Evolutionary conservation across 208 protist genomes (phyloP).

Genomic region (Blastocrithidia nonstop): DNA sequence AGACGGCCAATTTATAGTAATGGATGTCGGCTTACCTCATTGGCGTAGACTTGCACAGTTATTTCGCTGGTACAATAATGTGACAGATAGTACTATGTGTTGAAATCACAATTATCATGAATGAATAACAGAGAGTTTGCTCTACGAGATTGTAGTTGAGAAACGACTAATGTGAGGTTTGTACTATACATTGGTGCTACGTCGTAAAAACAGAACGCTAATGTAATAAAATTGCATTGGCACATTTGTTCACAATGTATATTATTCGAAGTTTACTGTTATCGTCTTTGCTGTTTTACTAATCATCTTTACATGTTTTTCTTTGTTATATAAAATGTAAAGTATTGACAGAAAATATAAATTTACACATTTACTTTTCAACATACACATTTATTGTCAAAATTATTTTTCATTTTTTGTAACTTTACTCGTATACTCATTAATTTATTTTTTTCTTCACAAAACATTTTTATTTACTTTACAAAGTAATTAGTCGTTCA

Average conservation of each 20-base stretch:
- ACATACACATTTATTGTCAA: too few relatives aligned
- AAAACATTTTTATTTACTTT: not conserved
- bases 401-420: too few relatives aligned
- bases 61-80: conserved; percentile 32
- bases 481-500: conserved; percentile 2
- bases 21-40: conserved; percentile 59
- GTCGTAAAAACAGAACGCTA: too few relatives aligned
- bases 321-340: too few relatives aligned
- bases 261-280: too few relatives aligned
- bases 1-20: conserved; percentile 47
- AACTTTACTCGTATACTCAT: too few relatives aligned
- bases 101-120: conserved; percentile 56
- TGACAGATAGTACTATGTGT: conserved; percentile 49
- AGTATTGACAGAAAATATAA: too few relatives aligned
- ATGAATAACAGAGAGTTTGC: conserved; percentile 53
- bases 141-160: conserved; percentile 45
- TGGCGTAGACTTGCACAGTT: conserved; percentile 13
- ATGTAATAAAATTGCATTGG: too few relatives aligned
- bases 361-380: too few relatives aligned
- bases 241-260: too few relatives aligned
- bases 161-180: conserved; percentile 40
- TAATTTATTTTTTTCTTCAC: conserved; percentile 2
- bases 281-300: too few relatives aligned
- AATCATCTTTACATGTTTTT: too few relatives aligned
- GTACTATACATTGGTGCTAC: conserved; percentile 46